A percentile compares a stretch with the other conserved stretches of the same genome.
phyloP scores from a whole-genome alignment of 2,329 filamentous ascomycete genomes.

The Arthroderma sp. region DNA sequence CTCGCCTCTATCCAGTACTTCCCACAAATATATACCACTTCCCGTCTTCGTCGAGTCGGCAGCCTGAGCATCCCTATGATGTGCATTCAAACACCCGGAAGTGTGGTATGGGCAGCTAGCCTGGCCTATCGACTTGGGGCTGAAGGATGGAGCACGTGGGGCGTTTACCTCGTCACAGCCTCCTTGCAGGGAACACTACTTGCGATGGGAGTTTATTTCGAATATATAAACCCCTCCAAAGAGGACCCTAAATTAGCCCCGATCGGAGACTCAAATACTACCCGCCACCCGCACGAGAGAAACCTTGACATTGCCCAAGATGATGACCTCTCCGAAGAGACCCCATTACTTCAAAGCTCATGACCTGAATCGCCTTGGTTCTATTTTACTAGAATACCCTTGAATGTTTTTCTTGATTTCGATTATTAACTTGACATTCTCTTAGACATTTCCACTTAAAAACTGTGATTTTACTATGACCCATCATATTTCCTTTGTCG shows the following conservation, averaged over 20 bases:
- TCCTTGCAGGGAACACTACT: conserved; percentile 70
- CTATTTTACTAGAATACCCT: no score
- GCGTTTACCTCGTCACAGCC: conserved; percentile 78
- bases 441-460: no score
- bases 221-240: conserved; percentile 25
- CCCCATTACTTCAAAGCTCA: conserved; percentile 11
- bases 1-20: conserved; percentile 85
- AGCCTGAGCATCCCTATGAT: conserved; percentile 95
- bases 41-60: conserved; percentile 68
- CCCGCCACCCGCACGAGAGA: background rate
- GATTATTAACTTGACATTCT: no score
- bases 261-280: background rate
- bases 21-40: conserved; percentile 89
- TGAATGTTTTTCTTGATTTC: no score
- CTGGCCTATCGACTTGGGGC: conserved; percentile 65
- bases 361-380: background rate
- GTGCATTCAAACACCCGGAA: conserved; percentile 92
- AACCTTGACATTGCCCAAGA: conserved; percentile 5
- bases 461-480: no score
- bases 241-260: conserved; percentile 11
- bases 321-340: conserved; percentile 11
- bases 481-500: no score
- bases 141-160: conserved; percentile 90
- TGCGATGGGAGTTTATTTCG: conserved; percentile 65
- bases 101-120: conserved; percentile 77